phyloP scores from a whole-genome alignment of 371 early-diverging fungal genomes.

The Mucor saturninus region DNA sequence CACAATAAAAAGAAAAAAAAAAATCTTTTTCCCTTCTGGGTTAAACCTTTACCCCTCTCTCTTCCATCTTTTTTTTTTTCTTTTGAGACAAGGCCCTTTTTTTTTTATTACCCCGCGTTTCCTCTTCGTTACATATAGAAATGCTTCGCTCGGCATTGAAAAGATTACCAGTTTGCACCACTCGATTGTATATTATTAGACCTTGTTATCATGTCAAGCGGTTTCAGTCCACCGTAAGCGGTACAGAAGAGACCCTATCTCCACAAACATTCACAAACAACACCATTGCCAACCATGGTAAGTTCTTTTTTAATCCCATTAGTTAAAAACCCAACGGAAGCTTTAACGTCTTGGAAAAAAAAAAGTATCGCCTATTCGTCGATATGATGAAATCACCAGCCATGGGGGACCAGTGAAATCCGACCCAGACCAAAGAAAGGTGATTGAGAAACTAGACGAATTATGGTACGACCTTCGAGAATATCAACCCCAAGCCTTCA shows the following conservation, averaged over 20 bases:
- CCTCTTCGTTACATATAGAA: background rate
- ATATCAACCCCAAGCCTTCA: conserved; percentile 19
- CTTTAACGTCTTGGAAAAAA: too few relatives aligned
- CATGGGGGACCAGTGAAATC: conserved; percentile 22
- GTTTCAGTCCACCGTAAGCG: background rate
- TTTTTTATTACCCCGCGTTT: background rate
- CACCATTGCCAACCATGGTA: conserved; percentile 10
- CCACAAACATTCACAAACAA: conserved; percentile 3
- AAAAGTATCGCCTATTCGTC: conserved; percentile 24
- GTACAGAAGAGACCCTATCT: background rate
- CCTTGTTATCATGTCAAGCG: background rate
- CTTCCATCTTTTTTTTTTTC: background rate
- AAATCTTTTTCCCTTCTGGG: background rate
- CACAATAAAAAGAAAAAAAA: background rate
- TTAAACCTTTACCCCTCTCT: background rate
- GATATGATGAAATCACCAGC: conserved; percentile 29
- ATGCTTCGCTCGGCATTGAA: background rate
- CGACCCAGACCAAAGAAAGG: conserved; percentile 27
- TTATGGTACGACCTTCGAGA: conserved; percentile 26
- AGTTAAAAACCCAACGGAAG: too few relatives aligned
- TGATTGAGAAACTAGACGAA: conserved; percentile 25
- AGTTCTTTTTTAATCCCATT: background rate
- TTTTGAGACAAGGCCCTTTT: background rate
- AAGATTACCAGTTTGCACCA: background rate
- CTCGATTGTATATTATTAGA: background rate